Percentiles rank a stretch among this genome's conserved stretches.
Evolutionary conservation across 257 asterid genomes (phyloP).

Genomic region (Lycium barbarum): DNA sequence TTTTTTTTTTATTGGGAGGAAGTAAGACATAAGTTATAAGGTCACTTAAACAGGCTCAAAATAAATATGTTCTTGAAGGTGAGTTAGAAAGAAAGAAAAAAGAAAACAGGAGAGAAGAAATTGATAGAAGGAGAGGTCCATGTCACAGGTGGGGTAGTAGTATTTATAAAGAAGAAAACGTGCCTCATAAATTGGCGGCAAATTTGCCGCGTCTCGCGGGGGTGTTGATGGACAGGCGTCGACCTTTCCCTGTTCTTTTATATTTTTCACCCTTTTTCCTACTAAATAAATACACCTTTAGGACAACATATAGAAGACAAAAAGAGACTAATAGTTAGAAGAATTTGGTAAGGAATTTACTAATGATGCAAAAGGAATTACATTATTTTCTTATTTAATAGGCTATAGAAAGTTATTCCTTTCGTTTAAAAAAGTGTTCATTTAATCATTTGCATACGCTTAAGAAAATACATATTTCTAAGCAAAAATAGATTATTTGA

Average conservation of each 20-base stretch:
- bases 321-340: background rate
- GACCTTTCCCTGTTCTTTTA: background rate
- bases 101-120: too few relatives aligned
- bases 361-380: background rate
- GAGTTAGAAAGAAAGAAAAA: too few relatives aligned
- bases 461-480: too few relatives aligned
- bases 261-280: background rate
- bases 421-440: too few relatives aligned
- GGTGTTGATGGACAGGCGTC: constrained; percentile 2
- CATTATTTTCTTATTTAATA: background rate
- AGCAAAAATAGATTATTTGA: too few relatives aligned
- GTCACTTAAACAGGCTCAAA: too few relatives aligned
- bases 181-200: constrained; percentile 41
- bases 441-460: too few relatives aligned
- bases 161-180: constrained; percentile 18
- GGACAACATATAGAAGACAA: constrained; percentile 38
- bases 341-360: background rate
- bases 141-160: background rate
- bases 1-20: too few relatives aligned
- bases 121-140: background rate
- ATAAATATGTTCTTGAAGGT: too few relatives aligned
- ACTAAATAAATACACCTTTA: too few relatives aligned
- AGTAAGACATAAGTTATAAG: too few relatives aligned
- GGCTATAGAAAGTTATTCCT: too few relatives aligned
- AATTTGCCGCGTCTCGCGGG: constrained; percentile 42